Evolutionary conservation across 257 asterid species (phyloP).

Genomic region (Solanum arcanum): DNA sequence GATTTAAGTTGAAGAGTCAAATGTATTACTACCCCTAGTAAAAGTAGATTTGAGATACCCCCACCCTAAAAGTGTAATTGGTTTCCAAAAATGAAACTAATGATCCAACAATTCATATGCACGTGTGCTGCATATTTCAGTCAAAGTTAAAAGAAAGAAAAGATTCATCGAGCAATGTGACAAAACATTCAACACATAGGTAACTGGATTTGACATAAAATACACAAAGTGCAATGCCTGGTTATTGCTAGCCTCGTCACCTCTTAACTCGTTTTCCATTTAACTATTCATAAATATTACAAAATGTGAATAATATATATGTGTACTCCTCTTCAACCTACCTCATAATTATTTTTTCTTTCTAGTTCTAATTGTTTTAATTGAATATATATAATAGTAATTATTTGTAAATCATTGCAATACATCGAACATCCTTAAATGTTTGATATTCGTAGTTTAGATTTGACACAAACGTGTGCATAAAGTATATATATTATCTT

Average conservation of each 20-base stretch:
- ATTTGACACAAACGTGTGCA: not conserved
- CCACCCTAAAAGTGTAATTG: not conserved
- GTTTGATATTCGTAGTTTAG: not conserved
- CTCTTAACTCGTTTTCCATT: not conserved
- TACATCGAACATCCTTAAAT: not conserved
- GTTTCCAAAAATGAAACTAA: not conserved
- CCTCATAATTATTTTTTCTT: not conserved
- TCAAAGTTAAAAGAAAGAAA: slow-evolving; percentile 1
- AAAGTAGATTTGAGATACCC: not conserved
- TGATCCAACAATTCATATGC: not conserved
- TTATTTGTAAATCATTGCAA: not conserved
- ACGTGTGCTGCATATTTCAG: not conserved
- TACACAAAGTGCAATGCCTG: not conserved
- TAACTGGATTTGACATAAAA: slow-evolving; percentile 3
- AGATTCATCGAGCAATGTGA: slow-evolving; percentile 5
- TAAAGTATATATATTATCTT: not conserved
- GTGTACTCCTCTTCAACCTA: not conserved
- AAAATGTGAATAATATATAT: not conserved
- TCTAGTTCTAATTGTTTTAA: not conserved
- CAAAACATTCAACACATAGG: not conserved
- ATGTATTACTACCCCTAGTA: not conserved
- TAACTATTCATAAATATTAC: not conserved
- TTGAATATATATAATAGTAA: not conserved
- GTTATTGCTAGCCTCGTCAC: not conserved
- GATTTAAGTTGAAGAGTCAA: not conserved